Conservation (phyloP, 257 asterid genomes). For the Fraxinus americana region DNA sequence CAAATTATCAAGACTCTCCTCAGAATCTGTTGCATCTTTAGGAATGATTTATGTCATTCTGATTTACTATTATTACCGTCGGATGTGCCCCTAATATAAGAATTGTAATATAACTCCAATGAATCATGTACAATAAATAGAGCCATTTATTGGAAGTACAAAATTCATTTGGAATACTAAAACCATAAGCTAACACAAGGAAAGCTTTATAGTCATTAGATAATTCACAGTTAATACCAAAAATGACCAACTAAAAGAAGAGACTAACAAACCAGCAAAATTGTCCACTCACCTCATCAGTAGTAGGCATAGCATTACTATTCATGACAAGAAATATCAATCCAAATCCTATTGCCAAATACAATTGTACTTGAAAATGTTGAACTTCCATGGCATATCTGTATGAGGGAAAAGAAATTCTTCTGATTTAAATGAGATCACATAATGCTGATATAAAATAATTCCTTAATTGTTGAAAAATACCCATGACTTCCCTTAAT, state of each 20-base stretch:
- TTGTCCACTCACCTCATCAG: slow-evolving; percentile 36
- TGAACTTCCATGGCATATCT: slow-evolving; percentile 30
- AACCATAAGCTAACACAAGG: background rate
- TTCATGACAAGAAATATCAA: slow-evolving; percentile 28
- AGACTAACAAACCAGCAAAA: background rate
- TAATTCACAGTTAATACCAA: background rate
- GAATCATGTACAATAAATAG: no score
- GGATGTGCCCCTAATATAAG: no score
- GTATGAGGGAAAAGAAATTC: slow-evolving; percentile 11
- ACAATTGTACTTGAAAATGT: slow-evolving; percentile 8
- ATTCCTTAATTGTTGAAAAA: background rate
- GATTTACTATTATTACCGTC: no score
- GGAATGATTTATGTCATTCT: background rate
- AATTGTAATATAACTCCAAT: background rate
- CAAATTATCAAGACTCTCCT: background rate
- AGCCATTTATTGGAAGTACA: background rate
- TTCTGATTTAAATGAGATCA: background rate
- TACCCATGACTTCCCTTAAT: background rate
- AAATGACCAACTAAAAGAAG: background rate
- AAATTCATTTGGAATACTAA: background rate
- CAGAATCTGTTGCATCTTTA: background rate
- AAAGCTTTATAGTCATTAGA: background rate
- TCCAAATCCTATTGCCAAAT: slow-evolving; percentile 11
- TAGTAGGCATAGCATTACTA: slow-evolving; percentile 19
- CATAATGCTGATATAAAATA: background rate